Conservation (phyloP, 345 rosid species). For the Euphorbia lathyris region DNA sequence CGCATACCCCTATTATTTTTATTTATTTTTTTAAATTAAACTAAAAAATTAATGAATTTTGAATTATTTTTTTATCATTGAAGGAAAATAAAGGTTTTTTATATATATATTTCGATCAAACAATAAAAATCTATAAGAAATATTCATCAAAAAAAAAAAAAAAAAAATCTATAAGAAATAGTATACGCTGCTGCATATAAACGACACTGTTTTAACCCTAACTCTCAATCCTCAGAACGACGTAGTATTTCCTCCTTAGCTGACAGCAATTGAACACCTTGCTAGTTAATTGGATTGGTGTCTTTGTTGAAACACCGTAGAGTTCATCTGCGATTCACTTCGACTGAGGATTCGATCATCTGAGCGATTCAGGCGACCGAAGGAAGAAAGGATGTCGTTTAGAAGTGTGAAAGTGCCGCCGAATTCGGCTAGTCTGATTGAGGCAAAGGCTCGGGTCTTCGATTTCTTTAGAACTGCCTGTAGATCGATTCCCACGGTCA, state of each 20-base stretch:
- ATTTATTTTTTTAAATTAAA: too few species aligned
- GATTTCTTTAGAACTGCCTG: constrained; percentile 82
- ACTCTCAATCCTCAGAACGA: not conserved
- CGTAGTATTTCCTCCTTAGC: not conserved
- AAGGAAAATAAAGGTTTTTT: too few species aligned
- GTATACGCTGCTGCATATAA: too few species aligned
- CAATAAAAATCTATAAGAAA: too few species aligned
- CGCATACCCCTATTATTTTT: too few species aligned
- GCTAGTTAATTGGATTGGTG: not conserved
- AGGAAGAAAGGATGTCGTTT: constrained; percentile 42
- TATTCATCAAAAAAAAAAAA: too few species aligned
- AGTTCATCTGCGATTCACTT: not conserved
- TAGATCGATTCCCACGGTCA: constrained; percentile 69
- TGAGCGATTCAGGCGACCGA: constrained; percentile 4
- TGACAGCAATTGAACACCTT: not conserved
- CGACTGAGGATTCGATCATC: not conserved
- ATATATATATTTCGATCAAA: too few species aligned
- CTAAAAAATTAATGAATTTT: too few species aligned
- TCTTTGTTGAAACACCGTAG: not conserved
- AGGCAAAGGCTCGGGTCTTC: constrained; percentile 70
- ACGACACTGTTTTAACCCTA: not conserved
- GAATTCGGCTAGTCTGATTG: constrained; percentile 77
- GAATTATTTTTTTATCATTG: too few species aligned
- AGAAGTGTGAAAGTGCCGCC: constrained; percentile 70
- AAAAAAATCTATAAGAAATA: too few species aligned